Base-by-base conservation (phyloP, 202 grass and related monocot species). In the Panicum hallii region DNA sequence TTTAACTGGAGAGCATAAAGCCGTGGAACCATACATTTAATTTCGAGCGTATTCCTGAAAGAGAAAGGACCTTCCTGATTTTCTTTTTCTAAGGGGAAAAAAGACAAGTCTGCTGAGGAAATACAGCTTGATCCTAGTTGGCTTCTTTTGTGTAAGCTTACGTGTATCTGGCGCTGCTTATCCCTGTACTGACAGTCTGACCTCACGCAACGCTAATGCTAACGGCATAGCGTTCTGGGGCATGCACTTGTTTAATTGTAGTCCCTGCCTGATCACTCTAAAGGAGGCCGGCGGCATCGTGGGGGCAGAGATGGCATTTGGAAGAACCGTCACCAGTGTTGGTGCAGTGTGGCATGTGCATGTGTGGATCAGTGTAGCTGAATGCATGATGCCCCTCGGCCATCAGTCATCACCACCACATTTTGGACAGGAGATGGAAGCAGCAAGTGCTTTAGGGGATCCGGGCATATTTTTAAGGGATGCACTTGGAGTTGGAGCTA, bases 311-410 rank as follows among this genome's bases (percentile, higher is more conserved):
- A 43, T 58, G 74, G 34, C 38, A 61, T 40, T 5, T 0, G 30
- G 46, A 41, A 23, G 8, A 15, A 2, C 15, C 17, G 45, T 20
- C 9, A 47, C 67, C 67, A 28, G 50, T 71, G 53, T 19, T 71
- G 58, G 52, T 82, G 79, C 41, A 34, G 60, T 19, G 77, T 47
- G 62, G 85, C 49, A 75, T 86, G 38, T 23, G 64, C 9, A 30
- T 22, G 44, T 50, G 44, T 80, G 68, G 84, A 50, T 38, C 19
- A 15, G 34, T 34, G 34, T 34, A 80, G 46, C 42, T 11, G 68
- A 72, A 65, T 26, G 26, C 26, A 26, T 73, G 57, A 74, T 79
- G 70, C 36, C 32, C 34, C 26, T 26, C n/a, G 55, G 56, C 11
- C 56, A 60, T 19, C 16, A 2, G 50, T 61, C 40, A 70, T 32